Evolutionary conservation across 306 rosid species (phyloP), one percentile per base, ranked within the genome.

Genomic region (Begonia masoniana): DNA sequence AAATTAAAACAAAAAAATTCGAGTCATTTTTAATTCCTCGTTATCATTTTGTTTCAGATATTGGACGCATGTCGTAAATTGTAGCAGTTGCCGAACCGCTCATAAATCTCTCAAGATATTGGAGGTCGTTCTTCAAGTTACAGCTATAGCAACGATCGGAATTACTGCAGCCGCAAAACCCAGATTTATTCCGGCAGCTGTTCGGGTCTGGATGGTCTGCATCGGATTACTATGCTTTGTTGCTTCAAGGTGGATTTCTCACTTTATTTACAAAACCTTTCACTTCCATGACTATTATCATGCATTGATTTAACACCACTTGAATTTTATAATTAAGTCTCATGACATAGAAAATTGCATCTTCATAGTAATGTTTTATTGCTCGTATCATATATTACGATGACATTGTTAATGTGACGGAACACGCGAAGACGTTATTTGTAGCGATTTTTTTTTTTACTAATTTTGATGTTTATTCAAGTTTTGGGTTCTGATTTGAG

Each of bases 281-380:
- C 92, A 71, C 51, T 91, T 62, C 65, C 99, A 91, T 58, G 94
- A 83, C 55, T 86, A 86, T 56, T 60, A 75, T 31, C 96, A 91
- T 55, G 93, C 96, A 31, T 31, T 31, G 39, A 31, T 31, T 31
- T 31, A 31, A 31, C 39, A 21, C n/a, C n/a, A n/a, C n/a, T n/a
- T n/a, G n/a, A n/a, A 2, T 21, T 21, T 21, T 21, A 21, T 21
- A 21, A 21, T 21, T 21, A 21, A 21, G 24, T 21, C 24, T 3
- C 4, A 3, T 21, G 4, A 2, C 4, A 31, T 31, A 31, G 39
- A 31, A 31, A 31, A 31, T 31, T 31, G 39, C 39, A 31, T 31
- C 7, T 31, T 31, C 39, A 31, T 31, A 31, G 9, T 31, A 31
- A 31, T 31, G 39, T 31, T 31, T 31, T 31, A 31, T 31, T 31